These are phyloP conservation scores for Chlorella sp. DNA, from an alignment of 139 green algal genomes.

Conservation along the genomic window DNA sequence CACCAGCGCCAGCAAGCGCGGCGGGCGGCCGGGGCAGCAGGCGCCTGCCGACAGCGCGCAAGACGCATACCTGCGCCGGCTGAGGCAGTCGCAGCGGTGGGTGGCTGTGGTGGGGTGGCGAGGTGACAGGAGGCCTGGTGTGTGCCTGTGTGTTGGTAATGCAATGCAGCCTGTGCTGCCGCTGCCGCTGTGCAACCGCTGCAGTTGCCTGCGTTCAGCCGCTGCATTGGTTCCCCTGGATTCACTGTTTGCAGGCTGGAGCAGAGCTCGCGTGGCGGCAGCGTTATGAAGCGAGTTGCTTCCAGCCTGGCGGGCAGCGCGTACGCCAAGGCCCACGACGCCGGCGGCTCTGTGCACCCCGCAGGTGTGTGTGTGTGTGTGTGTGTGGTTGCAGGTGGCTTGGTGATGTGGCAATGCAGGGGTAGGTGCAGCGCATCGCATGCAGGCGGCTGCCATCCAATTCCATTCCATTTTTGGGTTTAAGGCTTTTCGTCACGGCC, in stretches of 20 bases:
- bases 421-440: background rate
- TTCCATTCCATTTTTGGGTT: too few species aligned
- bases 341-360: conserved; percentile 14
- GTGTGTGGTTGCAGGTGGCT: too few species aligned
- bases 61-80: conserved; percentile 7
- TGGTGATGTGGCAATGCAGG: too few species aligned
- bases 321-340: conserved; percentile 7
- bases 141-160: background rate
- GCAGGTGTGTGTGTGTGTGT: background rate
- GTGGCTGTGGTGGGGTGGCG: conserved; percentile 15
- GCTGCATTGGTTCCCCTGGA: background rate
- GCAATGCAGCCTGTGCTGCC: too few species aligned
- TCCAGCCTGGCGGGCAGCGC: conserved; percentile 19
- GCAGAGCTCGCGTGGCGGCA: background rate
- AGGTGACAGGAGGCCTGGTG: background rate
- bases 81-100: conserved; percentile 20
- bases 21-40: background rate
- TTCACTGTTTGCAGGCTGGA: background rate
- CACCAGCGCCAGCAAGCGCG: background rate
- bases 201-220: too few species aligned
- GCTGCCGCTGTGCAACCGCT: too few species aligned
- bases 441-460: background rate
- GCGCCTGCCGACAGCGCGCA: background rate
- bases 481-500: too few species aligned
- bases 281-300: conserved; percentile 9